Conservation (phyloP, 306 rosid genomes). For the Sphenostylis stenocarpa region DNA sequence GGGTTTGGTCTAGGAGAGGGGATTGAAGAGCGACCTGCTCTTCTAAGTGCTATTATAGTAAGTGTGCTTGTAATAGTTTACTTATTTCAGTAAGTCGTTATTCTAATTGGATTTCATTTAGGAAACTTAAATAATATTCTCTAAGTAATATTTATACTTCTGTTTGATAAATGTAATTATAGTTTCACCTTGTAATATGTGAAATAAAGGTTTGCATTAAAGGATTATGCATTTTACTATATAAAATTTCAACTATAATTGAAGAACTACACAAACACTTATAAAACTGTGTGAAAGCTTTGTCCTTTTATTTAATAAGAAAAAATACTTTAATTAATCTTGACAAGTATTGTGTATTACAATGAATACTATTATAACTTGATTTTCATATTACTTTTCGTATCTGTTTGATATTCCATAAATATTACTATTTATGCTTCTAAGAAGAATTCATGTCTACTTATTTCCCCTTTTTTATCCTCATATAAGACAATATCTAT, state of each 20-base stretch:
- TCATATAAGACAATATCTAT: not conserved
- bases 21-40: constrained; percentile 78
- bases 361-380: not conserved
- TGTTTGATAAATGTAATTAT: too few relatives aligned
- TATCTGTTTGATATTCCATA: not conserved
- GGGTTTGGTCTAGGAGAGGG: constrained; percentile 96
- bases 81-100: not conserved
- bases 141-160: not conserved
- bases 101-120: constrained; percentile 17
- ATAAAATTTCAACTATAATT: too few relatives aligned
- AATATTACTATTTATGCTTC: not conserved
- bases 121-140: not conserved
- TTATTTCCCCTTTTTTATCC: not conserved
- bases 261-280: too few relatives aligned
- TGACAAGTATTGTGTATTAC: not conserved
- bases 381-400: not conserved
- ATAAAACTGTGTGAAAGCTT: too few relatives aligned
- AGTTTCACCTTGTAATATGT: not conserved
- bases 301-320: not conserved
- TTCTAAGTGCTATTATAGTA: constrained; percentile 69
- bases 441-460: not conserved
- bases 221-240: not conserved
- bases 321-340: not conserved
- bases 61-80: constrained; percentile 31
- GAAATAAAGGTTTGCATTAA: not conserved